Evolutionary conservation across 805 yeast species (phyloP).

Genomic region (Starmerella apicola): DNA sequence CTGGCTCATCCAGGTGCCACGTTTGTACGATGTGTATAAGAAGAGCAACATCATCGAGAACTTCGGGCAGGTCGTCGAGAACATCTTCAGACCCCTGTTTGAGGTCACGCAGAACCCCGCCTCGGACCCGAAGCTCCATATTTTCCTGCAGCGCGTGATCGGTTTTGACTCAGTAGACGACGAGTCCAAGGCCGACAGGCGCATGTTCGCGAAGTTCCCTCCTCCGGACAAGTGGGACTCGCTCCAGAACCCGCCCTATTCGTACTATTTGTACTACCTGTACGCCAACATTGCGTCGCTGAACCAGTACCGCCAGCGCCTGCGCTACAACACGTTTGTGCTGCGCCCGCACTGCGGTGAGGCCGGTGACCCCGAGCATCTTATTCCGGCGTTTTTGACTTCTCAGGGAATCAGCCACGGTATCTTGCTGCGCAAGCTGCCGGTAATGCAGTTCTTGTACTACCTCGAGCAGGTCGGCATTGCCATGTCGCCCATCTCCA

Average conservation of each 20-base stretch:
- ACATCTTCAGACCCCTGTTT: slow-evolving; percentile 76
- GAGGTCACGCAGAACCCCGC: slow-evolving; percentile 80
- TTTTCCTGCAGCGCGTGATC: slow-evolving; percentile 83
- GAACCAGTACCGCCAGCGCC: slow-evolving; percentile 65
- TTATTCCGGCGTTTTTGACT: slow-evolving; percentile 75
- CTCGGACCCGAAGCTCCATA: slow-evolving; percentile 79
- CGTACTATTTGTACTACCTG: slow-evolving; percentile 82
- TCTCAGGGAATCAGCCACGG: slow-evolving; percentile 95
- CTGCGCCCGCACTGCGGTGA: slow-evolving; percentile 97
- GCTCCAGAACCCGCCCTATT: slow-evolving; percentile 86
- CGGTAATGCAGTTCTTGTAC: slow-evolving; percentile 85
- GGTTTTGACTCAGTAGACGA: slow-evolving; percentile 99
- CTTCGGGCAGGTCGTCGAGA: slow-evolving; percentile 66
- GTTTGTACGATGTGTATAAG: slow-evolving; percentile 82
- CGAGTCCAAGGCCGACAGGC: slow-evolving; percentile 82
- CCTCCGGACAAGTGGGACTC: slow-evolving; percentile 73
- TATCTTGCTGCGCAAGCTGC: slow-evolving; percentile 80
- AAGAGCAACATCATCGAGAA: slow-evolving; percentile 52
- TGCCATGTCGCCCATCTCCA: slow-evolving; percentile 97
- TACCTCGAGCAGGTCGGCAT: slow-evolving; percentile 90
- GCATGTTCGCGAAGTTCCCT: slow-evolving; percentile 72
- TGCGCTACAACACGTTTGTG: slow-evolving; percentile 81
- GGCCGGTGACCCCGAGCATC: slow-evolving; percentile 99
- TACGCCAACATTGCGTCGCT: slow-evolving; percentile 77
- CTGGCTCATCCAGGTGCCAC: slow-evolving; percentile 92